Percentiles rank a stretch among this genome's conserved stretches.
Conservation (phyloP, 2,329 filamentous ascomycete species). For the Thelonectria discophora region DNA sequence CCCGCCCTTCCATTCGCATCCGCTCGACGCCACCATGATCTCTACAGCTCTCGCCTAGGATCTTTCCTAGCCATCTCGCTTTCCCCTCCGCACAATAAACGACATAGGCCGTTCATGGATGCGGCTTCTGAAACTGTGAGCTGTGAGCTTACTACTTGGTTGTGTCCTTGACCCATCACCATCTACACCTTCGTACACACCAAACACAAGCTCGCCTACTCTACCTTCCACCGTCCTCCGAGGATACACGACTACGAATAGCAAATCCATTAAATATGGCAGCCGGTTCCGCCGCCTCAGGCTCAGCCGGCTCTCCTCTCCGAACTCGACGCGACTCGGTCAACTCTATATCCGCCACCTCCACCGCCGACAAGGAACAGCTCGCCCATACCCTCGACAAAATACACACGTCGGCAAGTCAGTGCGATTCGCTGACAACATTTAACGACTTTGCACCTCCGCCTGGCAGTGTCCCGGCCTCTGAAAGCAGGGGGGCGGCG, state of each 20-base stretch:
- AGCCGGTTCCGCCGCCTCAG: conserved; percentile 42
- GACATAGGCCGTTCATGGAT: conserved; percentile 21
- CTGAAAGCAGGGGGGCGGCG: conserved; percentile 75
- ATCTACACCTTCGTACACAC: conserved; percentile 6
- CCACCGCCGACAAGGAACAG: conserved; percentile 71
- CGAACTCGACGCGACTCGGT: conserved; percentile 52
- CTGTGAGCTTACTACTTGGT: conserved; percentile 13
- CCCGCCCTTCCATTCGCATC: conserved; percentile 20
- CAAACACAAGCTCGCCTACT: conserved; percentile 14
- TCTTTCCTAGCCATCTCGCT: conserved; percentile 24
- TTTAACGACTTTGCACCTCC: conserved; percentile 91
- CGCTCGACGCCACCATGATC: conserved; percentile 35
- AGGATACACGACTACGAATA: conserved; percentile 34
- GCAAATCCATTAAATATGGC: conserved; percentile 44
- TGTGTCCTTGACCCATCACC: conserved; percentile 16
- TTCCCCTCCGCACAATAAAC: conserved; percentile 27
- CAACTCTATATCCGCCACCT: conserved; percentile 52
- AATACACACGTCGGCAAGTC: conserved; percentile 89
- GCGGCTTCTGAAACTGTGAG: conserved; percentile 13
- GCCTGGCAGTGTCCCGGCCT: conserved; percentile 63
- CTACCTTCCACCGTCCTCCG: conserved; percentile 5
- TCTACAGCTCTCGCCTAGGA: conserved; percentile 23
- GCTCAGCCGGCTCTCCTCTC: conserved; percentile 43
- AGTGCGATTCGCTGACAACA: conserved; percentile 84
- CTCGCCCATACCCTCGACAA: conserved; percentile 82